A percentile compares a stretch with the other conserved stretches of the same genome.
phyloP scores from a whole-genome alignment of 257 asterid genomes.

The Solanum sitiens region DNA sequence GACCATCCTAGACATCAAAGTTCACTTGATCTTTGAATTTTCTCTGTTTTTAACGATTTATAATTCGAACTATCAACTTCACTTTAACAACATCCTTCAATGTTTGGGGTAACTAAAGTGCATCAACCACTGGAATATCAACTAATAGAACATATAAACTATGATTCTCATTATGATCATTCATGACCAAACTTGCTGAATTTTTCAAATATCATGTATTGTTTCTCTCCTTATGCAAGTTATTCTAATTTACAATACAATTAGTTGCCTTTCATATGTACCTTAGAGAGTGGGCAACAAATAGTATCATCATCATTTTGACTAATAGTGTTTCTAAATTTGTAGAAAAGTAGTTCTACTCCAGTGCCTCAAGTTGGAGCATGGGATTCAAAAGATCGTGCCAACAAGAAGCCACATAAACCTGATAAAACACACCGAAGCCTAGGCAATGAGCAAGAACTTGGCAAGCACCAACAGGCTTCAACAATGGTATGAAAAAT shows the following conservation, averaged over 20 bases:
- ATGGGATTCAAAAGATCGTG: constrained; percentile 39
- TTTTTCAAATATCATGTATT: not conserved
- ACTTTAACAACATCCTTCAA: not conserved
- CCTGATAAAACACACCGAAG: constrained; percentile 10
- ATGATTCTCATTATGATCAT: not conserved
- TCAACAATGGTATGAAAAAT: constrained; percentile 11
- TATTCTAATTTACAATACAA: not conserved
- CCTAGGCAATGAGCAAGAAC: constrained; percentile 31
- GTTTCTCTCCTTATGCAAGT: not conserved
- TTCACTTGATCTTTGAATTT: no score
- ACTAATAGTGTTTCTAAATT: not conserved
- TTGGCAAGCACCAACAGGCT: not conserved
- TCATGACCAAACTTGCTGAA: not conserved
- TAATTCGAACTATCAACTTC: not conserved
- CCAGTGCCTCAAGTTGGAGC: constrained; percentile 40
- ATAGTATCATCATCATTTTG: not conserved
- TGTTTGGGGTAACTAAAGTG: not conserved
- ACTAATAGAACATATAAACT: not conserved
- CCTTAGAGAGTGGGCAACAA: not conserved
- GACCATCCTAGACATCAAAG: not conserved
- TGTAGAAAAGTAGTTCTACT: constrained; percentile 11
- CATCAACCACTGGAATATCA: not conserved
- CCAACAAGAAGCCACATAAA: constrained; percentile 25
- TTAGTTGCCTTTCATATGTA: not conserved
- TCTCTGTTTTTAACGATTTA: not conserved